Percentiles rank a stretch among this genome's conserved stretches.
phyloP scores from a whole-genome alignment of 2,329 filamentous ascomycete genomes.

The Lachnellula suecica region DNA sequence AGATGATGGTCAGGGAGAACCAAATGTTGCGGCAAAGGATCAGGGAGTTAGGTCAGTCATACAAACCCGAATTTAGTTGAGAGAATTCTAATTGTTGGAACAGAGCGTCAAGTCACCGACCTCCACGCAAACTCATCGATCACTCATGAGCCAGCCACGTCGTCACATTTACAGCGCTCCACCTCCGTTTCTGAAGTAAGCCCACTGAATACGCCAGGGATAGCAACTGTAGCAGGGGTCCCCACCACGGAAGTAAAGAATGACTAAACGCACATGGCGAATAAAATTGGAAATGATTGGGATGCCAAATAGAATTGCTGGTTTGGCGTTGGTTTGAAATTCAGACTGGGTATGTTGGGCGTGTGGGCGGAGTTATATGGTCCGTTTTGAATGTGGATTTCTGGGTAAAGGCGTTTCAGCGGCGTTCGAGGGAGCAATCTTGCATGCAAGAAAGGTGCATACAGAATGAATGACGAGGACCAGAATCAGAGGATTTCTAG shows the following conservation, averaged over 20 bases:
- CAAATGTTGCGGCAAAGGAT: slow-evolving; percentile 79
- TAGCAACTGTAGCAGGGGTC: not conserved
- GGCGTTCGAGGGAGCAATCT: not conserved
- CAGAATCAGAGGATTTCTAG: not conserved
- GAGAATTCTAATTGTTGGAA: slow-evolving; percentile 9
- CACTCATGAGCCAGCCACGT: slow-evolving; percentile 31
- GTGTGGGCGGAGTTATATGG: not conserved
- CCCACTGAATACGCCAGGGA: not conserved
- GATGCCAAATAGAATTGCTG: too few relatives aligned
- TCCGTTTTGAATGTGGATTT: not conserved
- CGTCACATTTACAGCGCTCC: slow-evolving; percentile 30
- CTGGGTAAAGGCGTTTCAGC: not conserved
- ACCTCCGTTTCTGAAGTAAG: slow-evolving; percentile 30
- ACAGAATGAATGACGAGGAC: not conserved
- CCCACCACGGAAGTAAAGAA: not conserved
- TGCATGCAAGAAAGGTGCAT: not conserved
- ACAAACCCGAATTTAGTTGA: not conserved
- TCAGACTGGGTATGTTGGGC: not conserved
- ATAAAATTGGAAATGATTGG: not conserved
- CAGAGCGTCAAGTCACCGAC: slow-evolving; percentile 30
- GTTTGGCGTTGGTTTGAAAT: not conserved
- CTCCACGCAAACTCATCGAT: slow-evolving; percentile 28
- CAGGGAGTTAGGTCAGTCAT: slow-evolving; percentile 63
- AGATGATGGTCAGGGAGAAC: slow-evolving; percentile 75
- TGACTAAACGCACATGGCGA: not conserved